Base-by-base conservation (phyloP, 2,329 filamentous ascomycete species). In the Cytospora paraplurivora region DNA sequence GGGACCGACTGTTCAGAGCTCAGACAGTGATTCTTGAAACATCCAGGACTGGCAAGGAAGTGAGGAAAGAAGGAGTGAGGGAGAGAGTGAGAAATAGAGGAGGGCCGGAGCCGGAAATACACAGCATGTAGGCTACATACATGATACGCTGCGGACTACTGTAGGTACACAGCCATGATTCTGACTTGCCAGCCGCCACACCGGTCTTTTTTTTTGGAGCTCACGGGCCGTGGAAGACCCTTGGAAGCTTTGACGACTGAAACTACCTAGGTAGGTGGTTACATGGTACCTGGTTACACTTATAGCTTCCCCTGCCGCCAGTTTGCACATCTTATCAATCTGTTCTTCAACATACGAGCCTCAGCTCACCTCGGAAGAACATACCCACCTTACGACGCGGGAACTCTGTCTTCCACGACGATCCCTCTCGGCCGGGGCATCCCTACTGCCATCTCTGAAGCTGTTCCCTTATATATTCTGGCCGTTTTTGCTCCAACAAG, bases 341-440 rank as follows among this genome's bases (percentile, higher is more conserved):
- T n/a, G 19, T 12, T 19, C 34, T 47, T 34, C 1, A 57, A 62
- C 53, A 37, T 62, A 62, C 59, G 53, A 62, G 52, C 53, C 53
- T 51, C 52, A 62, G 41, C 34, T 56, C 59, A 62, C 52, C 38
- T 32, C 44, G 21, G 38, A 6, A 21, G 44, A 59, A 51, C 35
- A 49, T 49, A 52, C 53, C n/a, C 37, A 53, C 49, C 56, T 35
- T 59, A 60, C 47, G 56, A 63, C 56, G 33, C 52, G 56, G 63
- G 49, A 63, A 56, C 47, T 27, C 12, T 32, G 58, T 53, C 58
- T 62, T 62, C 62, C 62, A 64, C 52, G 52, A 50, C 57, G 33
- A n/a, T 37, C 62, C 21, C 33, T 51, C 27, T 59, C 56, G 32
- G 50, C 35, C 35, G 50, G 12, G n/a, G 4, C 54, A 32, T 15